Percentiles rank a stretch among this genome's conserved stretches.
phyloP scores from a whole-genome alignment of 2,329 filamentous ascomycete genomes.

The Trichoderma sp. region DNA sequence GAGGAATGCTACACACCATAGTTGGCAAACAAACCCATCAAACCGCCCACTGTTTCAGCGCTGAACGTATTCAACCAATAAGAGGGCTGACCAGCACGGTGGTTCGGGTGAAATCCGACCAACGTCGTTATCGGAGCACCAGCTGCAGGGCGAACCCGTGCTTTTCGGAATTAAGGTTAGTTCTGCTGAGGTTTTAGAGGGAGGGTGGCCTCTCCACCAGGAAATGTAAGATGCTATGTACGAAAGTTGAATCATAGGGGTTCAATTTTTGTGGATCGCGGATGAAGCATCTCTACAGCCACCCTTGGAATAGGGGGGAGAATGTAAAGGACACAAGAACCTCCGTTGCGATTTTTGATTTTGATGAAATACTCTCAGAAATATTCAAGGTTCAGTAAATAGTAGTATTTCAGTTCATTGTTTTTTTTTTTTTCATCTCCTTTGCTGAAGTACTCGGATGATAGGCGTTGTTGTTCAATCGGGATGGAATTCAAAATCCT shows the following conservation, averaged over 20 bases:
- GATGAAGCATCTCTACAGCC: not conserved
- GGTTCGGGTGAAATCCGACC: not conserved
- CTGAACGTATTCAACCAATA: not conserved
- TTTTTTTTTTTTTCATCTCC: not conserved
- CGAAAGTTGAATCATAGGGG: not conserved
- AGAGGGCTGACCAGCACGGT: not conserved
- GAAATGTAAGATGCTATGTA: not conserved
- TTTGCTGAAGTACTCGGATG: not conserved
- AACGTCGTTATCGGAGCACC: not conserved
- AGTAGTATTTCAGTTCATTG: not conserved
- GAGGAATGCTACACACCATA: not conserved
- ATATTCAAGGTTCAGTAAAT: not conserved
- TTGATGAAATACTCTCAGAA: not conserved
- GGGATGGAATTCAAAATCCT: not conserved
- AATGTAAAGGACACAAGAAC: not conserved
- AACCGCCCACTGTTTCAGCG: not conserved
- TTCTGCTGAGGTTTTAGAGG: not conserved
- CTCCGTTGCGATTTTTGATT: not conserved
- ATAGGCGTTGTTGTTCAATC: not conserved
- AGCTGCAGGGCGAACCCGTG: not conserved
- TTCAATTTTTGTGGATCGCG: not conserved
- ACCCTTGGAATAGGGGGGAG: not conserved
- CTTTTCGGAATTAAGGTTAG: not conserved
- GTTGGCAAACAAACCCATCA: not conserved
- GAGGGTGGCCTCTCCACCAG: not conserved